These are phyloP conservation scores for Cunninghamia lanceolata DNA, from an alignment of 75 land plant species.

Conservation along the genomic window DNA sequence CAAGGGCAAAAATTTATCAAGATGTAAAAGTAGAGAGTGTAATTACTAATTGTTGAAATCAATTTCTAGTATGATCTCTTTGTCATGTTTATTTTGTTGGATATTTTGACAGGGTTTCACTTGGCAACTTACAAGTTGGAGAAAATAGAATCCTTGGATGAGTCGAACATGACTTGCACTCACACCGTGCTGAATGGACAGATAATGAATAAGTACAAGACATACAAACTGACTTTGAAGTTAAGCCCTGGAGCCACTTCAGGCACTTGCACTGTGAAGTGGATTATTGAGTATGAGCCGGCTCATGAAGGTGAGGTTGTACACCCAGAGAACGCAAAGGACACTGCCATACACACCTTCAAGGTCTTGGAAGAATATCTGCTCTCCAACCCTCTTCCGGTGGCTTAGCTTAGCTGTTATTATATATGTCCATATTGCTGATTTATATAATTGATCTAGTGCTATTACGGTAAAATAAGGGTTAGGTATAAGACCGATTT, in stretches of 20 bases:
- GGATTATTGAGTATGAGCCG: constrained; percentile 28
- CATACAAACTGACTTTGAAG: constrained; percentile 25
- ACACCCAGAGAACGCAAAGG: constrained; percentile 14
- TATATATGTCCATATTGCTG: no score
- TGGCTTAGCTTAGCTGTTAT: neutral
- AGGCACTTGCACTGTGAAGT: neutral
- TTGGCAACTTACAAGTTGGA: constrained; percentile 20
- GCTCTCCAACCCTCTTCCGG: neutral
- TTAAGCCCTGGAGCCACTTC: constrained; percentile 29
- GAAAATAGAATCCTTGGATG: constrained; percentile 49
- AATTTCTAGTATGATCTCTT: no score
- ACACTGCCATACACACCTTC: constrained; percentile 19
- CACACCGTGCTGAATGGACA: constrained; percentile 59
- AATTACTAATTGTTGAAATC: no score
- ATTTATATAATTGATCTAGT: neutral
- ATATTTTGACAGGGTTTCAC: constrained; percentile 26
- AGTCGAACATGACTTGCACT: constrained; percentile 23
- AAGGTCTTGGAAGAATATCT: constrained; percentile 29
- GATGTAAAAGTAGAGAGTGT: no score
- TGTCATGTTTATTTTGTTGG: neutral
- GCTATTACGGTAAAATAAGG: no score
- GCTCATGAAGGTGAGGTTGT: constrained; percentile 13
- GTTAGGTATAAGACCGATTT: neutral
- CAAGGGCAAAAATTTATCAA: no score
- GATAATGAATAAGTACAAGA: constrained; percentile 38